Evolutionary conservation across 176 grass and related monocot species (phyloP).

Genomic region (Triticum aestivum): IWGSC_CS_RefSeq_v2.1 NC_057814.1:34862229-34862728

Average conservation of each 20-base stretch:
- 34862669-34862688: slow-evolving; percentile 70
- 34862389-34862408: neutral
- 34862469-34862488: neutral
- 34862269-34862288: neutral
- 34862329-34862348: neutral
- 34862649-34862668: slow-evolving; percentile 21
- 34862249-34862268: slow-evolving; percentile 3
- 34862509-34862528: neutral
- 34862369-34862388: neutral
- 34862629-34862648: slow-evolving; percentile 1
- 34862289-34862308: neutral
- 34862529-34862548: neutral
- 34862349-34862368: neutral
- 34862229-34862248: neutral
- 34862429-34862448: neutral
- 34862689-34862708: slow-evolving; percentile 78
- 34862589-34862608: slow-evolving; percentile 1
- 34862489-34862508: neutral
- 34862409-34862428: neutral
- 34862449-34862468: neutral
- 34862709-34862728: slow-evolving; percentile 95
- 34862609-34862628: neutral
- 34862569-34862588: neutral
- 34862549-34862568: neutral
- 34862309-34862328: neutral